phyloP scores from a whole-genome alignment of 768 basidiomycete species.

The Mycena chlorophos region DNA sequence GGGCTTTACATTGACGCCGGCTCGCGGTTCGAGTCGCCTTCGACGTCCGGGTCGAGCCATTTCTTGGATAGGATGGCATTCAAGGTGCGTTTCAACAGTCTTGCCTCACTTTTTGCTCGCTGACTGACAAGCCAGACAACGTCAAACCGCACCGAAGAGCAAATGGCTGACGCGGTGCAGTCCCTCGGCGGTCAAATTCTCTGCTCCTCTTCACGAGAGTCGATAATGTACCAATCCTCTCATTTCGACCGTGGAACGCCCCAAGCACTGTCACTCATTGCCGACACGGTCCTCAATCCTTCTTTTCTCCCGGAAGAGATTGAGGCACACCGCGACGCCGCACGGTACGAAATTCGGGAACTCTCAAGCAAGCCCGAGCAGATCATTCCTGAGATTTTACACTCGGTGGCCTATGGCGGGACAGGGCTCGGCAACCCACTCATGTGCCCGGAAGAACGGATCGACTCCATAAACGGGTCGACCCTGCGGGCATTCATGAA shows the following conservation, averaged over 20 bases:
- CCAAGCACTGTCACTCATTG: constrained; percentile 81
- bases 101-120: too few relatives aligned
- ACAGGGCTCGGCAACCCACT: constrained; percentile 87
- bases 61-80: constrained; percentile 95
- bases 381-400: constrained; percentile 88
- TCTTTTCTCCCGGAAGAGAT: constrained; percentile 77
- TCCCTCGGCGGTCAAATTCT: constrained; percentile 88
- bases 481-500: constrained; percentile 64
- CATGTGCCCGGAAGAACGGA: constrained; percentile 83
- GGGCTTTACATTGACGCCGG: constrained; percentile 95
- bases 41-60: constrained; percentile 82
- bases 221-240: constrained; percentile 97
- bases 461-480: constrained; percentile 62
- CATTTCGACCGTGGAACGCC: constrained; percentile 85
- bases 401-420: constrained; percentile 78
- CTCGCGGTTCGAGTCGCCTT: constrained; percentile 77
- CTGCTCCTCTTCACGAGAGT: constrained; percentile 87
- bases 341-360: constrained; percentile 88
- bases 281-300: constrained; percentile 86
- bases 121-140: constrained; percentile 59
- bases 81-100: constrained; percentile 58
- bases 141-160: constrained; percentile 61
- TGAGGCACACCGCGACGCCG: constrained; percentile 80
- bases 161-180: constrained; percentile 82
- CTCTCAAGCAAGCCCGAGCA: constrained; percentile 87